phyloP scores from a whole-genome alignment of 192 early-diverging fungal species.

The Geranomyces variabilis region DNA sequence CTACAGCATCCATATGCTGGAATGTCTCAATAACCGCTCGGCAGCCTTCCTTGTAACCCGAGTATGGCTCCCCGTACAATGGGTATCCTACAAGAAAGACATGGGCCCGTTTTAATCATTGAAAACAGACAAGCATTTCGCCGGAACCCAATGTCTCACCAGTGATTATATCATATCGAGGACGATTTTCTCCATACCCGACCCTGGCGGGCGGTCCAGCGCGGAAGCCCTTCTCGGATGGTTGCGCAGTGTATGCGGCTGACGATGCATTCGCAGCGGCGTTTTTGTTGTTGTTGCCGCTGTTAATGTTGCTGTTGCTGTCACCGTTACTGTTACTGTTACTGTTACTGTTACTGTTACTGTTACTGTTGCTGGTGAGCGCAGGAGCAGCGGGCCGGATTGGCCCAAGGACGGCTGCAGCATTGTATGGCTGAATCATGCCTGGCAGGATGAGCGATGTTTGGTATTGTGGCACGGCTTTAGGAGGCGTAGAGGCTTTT shows the following conservation, averaged over 20 bases:
- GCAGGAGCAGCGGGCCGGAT: neutral
- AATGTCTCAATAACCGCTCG: slow-evolving; percentile 46
- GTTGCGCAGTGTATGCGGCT: neutral
- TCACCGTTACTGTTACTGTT: neutral
- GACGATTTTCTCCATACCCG: slow-evolving; percentile 14
- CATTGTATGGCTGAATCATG: neutral
- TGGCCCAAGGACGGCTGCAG: neutral
- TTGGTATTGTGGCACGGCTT: neutral
- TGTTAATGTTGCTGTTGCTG: neutral
- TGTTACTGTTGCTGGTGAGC: no score
- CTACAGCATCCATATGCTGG: slow-evolving; percentile 38
- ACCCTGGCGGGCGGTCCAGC: slow-evolving; percentile 5
- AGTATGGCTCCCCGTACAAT: slow-evolving; percentile 37
- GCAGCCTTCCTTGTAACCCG: slow-evolving; percentile 46
- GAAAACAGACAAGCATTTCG: slow-evolving; percentile 6
- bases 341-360: neutral
- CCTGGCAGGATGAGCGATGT: slow-evolving; percentile 12
- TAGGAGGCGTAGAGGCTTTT: no score
- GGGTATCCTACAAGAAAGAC: slow-evolving; percentile 11
- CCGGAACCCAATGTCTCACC: slow-evolving; percentile 33
- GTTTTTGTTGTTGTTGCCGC: neutral
- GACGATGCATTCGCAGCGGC: neutral
- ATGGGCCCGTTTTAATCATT: slow-evolving; percentile 12
- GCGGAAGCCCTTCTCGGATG: neutral
- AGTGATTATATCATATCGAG: slow-evolving; percentile 46